Base-by-base conservation (phyloP, 1,139 yeast genomes). In the Diutina rugosa region DNA sequence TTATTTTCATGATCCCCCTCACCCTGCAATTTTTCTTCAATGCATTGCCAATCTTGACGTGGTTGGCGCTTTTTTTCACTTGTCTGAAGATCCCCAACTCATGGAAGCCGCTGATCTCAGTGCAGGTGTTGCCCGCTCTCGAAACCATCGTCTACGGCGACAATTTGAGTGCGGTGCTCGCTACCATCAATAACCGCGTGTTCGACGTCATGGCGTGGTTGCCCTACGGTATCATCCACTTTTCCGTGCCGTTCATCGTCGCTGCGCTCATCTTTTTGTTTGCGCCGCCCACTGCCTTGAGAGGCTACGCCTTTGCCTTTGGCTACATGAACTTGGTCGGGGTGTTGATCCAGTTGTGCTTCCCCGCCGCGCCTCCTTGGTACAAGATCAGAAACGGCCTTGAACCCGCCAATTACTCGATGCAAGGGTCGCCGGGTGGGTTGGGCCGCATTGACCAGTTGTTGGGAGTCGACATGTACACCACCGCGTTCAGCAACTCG, bases 361-460 rank as follows among this genome's bases (percentile, higher is more conserved):
- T 90, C 69, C 98, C 99, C 3, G 90, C 96, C 56, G 97, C 99
- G 59, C 96, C 99, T 44, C 99, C 99, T 45, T 93, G 99, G 99
- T 93, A 95, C 69, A 90, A 90, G 68, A 82, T 82, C 61, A 71
- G 85, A 56, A 85, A 93, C 67, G 97, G 97, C 0, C 78, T 91
- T 61, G 83, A 84, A 60, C 95, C 97, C 28, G 99, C 99, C 6
- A 82, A 90, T 69, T 93, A 95, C 70, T 75, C 86, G 57, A 91
- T 93, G 96, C 78, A 78, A 54, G 99, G 99, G 21, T 86, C 95
- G 1, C 97, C 99, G 3, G 99, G 99, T 64, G 99, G 99, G 0
- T 79, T 93, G 61, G 95, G 86, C 21, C 80, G 99, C 65, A 90
- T 93, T 62, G 99, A 93, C 69, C 69, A 74, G 57, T 70, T 93